A percentile compares a stretch with the other conserved stretches of the same genome.
Evolutionary conservation across 1,284 basidiomycete species (phyloP).

Genomic region (Apiotrichum laibachii): DNA sequence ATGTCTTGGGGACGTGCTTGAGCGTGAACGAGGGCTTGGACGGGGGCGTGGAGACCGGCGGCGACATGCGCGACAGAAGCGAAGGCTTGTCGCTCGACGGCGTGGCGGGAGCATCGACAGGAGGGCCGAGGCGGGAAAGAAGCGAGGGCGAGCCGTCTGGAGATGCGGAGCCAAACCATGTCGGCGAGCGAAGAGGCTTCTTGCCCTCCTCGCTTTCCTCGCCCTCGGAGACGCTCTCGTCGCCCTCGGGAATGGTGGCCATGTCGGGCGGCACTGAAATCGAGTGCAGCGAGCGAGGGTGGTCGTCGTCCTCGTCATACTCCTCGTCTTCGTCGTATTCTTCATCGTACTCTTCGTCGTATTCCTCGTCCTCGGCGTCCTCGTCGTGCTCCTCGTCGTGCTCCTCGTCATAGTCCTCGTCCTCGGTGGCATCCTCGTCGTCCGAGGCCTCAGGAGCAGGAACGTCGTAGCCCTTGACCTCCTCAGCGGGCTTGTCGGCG

Average conservation of each 20-base stretch:
- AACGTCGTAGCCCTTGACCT: background rate
- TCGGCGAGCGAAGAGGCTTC: conserved; percentile 32
- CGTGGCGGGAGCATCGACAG: background rate
- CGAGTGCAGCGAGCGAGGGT: conserved; percentile 16
- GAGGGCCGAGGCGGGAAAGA: conserved; percentile 17
- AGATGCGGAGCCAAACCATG: conserved; percentile 30
- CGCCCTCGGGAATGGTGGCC: conserved; percentile 36
- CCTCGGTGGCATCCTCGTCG: conserved; percentile 11
- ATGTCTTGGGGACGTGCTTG: conserved; percentile 44
- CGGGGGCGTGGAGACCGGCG: conserved; percentile 8
- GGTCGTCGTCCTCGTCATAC: conserved; percentile 14
- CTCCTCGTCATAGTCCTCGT: conserved; percentile 27
- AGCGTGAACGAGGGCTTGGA: conserved; percentile 7
- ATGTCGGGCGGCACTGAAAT: conserved; percentile 28
- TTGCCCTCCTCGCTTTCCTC: conserved; percentile 13
- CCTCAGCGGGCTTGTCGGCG: background rate
- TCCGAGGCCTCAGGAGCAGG: background rate
- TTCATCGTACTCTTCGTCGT: conserved; percentile 19
- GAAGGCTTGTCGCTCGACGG: conserved; percentile 2
- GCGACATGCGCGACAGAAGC: conserved; percentile 15
- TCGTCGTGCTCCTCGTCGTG: conserved; percentile 23
- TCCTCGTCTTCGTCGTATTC: conserved; percentile 28
- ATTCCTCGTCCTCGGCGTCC: conserved; percentile 21
- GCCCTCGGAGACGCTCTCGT: no score
- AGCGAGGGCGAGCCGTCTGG: background rate